These are phyloP conservation scores for Cytauxzoon felis DNA, from an alignment of 169 alveolate species.

Conservation along the genomic window DNA sequence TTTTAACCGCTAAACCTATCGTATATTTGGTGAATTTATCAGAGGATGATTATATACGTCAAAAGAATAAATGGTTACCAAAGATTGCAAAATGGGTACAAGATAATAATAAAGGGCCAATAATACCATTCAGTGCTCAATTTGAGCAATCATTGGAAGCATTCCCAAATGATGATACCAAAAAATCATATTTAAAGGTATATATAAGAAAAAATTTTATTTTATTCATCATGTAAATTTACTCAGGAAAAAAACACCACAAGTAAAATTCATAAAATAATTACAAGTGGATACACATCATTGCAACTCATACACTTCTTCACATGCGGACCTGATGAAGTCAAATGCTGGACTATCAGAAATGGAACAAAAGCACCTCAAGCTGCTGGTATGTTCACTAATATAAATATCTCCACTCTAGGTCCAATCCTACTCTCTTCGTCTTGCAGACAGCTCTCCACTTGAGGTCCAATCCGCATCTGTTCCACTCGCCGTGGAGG, in stretches of 20 bases:
- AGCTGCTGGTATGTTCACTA: conserved; percentile 86
- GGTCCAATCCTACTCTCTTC: too few relatives aligned
- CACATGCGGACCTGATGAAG: conserved; percentile 99
- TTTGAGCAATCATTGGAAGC: conserved; percentile 89
- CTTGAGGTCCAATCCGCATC: too few relatives aligned
- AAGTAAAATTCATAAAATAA: conserved; percentile 90
- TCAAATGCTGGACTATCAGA: conserved; percentile 97
- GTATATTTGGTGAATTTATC: conserved; percentile 95
- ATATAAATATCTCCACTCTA: too few relatives aligned
- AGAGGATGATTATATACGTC: conserved; percentile 91
- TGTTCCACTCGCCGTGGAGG: too few relatives aligned
- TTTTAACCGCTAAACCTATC: conserved; percentile 98
- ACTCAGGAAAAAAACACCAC: conserved; percentile 71
- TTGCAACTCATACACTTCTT: conserved; percentile 93
- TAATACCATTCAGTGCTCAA: conserved; percentile 97
- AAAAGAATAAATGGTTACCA: conserved; percentile 94
- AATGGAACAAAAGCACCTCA: conserved; percentile 93
- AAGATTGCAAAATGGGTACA: conserved; percentile 94
- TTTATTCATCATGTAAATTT: background rate
- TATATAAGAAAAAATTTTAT: background rate
- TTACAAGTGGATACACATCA: conserved; percentile 94
- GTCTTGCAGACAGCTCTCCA: too few relatives aligned
- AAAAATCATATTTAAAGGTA: conserved; percentile 71
- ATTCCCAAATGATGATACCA: conserved; percentile 83
- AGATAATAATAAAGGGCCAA: conserved; percentile 95